These are phyloP conservation scores for Beta corolliflora DNA, from an alignment of 179 eudicot genomes.

Conservation along the genomic window DNA sequence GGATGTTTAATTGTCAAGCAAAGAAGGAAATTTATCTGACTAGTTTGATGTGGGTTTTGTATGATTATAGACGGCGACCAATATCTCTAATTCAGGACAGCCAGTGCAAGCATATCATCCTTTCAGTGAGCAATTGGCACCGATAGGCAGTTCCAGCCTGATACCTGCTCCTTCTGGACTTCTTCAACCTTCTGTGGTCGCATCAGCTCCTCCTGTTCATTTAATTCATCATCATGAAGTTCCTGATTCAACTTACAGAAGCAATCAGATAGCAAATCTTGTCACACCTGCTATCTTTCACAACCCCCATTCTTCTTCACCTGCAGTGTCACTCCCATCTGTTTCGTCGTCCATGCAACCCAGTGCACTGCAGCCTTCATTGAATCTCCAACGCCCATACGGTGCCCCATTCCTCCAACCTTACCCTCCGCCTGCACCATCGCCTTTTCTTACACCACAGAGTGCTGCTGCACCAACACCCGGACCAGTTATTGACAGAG, in stretches of 20 bases:
- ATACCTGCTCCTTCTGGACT: constrained; percentile 26
- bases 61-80: constrained; percentile 52
- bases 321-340: constrained; percentile 46
- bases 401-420: constrained; percentile 96
- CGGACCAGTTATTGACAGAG: constrained; percentile 60
- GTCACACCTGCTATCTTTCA: constrained; percentile 76
- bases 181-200: constrained; percentile 31
- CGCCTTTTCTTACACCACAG: constrained; percentile 73
- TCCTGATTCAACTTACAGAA: constrained; percentile 39
- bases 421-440: constrained; percentile 91
- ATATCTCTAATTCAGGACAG: constrained; percentile 31
- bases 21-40: background rate
- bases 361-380: constrained; percentile 56
- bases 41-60: constrained; percentile 17
- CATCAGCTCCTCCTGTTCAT: constrained; percentile 46
- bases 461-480: constrained; percentile 36
- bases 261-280: constrained; percentile 55
- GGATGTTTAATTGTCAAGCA: background rate
- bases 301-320: constrained; percentile 43
- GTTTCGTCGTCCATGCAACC: constrained; percentile 49
- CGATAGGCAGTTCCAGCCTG: constrained; percentile 17
- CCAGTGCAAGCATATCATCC: constrained; percentile 45
- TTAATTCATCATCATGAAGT: constrained; percentile 39
- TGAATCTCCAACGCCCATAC: constrained; percentile 58
- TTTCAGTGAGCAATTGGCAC: constrained; percentile 28